phyloP scores from a whole-genome alignment of 2,329 filamentous ascomycete genomes.

The Anthostomella pinea region DNA sequence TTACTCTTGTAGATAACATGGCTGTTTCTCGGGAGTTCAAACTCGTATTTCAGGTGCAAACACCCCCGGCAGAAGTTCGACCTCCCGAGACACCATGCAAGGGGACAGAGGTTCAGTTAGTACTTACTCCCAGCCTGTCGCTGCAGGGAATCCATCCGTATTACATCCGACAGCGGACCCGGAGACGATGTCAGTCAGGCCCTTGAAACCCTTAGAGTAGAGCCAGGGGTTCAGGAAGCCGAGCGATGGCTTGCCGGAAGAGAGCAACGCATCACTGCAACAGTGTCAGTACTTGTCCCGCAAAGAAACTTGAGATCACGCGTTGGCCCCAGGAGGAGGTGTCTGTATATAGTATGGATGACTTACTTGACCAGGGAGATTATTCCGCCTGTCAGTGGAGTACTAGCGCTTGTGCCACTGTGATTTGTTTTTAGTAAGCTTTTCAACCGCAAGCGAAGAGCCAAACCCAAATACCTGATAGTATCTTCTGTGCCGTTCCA shows the following conservation, averaged over 20 bases:
- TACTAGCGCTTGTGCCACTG: constrained; percentile 51
- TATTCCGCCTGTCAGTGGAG: constrained; percentile 55
- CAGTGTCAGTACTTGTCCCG: too few species aligned
- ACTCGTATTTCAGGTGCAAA: too few species aligned
- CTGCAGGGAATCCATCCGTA: constrained; percentile 27
- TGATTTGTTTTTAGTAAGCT: too few species aligned
- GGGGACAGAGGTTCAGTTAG: background rate
- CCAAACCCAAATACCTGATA: too few species aligned
- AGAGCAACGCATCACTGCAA: constrained; percentile 55
- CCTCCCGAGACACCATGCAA: too few species aligned
- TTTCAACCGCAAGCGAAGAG: too few species aligned
- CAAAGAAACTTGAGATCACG: too few species aligned
- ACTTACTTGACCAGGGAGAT: constrained; percentile 62
- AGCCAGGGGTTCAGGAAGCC: constrained; percentile 46
- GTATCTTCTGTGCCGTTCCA: constrained; percentile 33
- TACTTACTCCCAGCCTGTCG: constrained; percentile 32
- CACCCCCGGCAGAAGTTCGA: background rate
- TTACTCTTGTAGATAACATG: too few species aligned
- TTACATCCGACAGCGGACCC: constrained; percentile 39
- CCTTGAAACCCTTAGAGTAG: constrained; percentile 33
- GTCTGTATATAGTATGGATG: too few species aligned
- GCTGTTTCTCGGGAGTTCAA: too few species aligned
- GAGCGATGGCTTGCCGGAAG: constrained; percentile 42
- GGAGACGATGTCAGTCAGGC: constrained; percentile 38
- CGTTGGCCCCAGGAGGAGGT: too few species aligned